phyloP scores from a whole-genome alignment of 352 stramenopile species.

The Phytophthora brassicae region DNA sequence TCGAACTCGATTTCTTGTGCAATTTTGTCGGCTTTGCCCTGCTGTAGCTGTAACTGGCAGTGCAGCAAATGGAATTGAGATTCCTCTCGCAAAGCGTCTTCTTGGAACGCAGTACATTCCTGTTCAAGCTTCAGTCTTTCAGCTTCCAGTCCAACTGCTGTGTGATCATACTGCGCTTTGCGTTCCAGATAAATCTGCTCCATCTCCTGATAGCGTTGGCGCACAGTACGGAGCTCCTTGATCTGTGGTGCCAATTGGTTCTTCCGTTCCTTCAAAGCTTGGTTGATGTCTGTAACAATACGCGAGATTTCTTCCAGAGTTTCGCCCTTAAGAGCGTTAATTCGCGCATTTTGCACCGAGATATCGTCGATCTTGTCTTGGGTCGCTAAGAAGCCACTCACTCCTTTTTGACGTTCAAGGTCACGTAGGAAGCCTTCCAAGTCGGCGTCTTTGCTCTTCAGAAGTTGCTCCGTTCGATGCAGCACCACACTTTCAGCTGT shows the following conservation, averaged over 20 bases:
- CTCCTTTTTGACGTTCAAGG: constrained; percentile 84
- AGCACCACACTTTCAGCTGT: constrained; percentile 90
- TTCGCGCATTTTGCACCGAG: constrained; percentile 83
- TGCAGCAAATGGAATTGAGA: constrained; percentile 85
- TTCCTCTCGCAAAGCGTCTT: constrained; percentile 89
- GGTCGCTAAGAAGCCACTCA: constrained; percentile 86
- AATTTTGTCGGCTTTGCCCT: constrained; percentile 76
- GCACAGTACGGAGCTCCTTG: constrained; percentile 88
- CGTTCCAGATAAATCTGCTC: constrained; percentile 87
- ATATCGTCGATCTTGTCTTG: constrained; percentile 88
- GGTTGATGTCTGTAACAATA: constrained; percentile 91
- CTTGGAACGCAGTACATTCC: constrained; percentile 86
- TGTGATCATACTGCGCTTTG: constrained; percentile 90
- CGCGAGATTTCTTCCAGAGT: constrained; percentile 94
- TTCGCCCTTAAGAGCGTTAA: constrained; percentile 92
- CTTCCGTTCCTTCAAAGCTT: constrained; percentile 90
- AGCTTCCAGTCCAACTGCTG: constrained; percentile 81
- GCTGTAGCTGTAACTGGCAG: constrained; percentile 74
- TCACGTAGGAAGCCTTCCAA: constrained; percentile 85
- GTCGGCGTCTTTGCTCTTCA: constrained; percentile 85
- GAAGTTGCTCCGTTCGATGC: constrained; percentile 89
- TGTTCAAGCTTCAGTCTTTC: constrained; percentile 91
- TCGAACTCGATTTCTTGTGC: constrained; percentile 89
- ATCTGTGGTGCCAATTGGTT: constrained; percentile 92
- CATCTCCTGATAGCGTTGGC: constrained; percentile 89